These are phyloP conservation scores for Echium plantagineum DNA, from an alignment of 257 asterid species.

Conservation along the genomic window DNA sequence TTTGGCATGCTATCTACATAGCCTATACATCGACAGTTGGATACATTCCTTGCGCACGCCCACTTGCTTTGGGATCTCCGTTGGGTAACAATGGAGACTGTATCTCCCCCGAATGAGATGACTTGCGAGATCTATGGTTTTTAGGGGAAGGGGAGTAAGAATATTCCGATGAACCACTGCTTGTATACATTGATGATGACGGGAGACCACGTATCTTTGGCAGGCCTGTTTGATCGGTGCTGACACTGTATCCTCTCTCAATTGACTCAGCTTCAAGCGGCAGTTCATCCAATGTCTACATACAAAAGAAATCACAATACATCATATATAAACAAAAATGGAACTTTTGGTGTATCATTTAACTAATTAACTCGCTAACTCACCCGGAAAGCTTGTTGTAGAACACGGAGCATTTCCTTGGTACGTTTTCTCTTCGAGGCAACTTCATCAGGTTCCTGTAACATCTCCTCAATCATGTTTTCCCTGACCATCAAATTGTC, in stretches of 20 bases:
- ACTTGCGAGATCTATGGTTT: conserved; percentile 46
- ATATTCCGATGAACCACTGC: conserved; percentile 40
- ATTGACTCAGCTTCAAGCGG: conserved; percentile 86
- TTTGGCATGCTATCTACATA: background rate
- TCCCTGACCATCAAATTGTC: conserved; percentile 41
- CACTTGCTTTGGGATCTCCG: conserved; percentile 50
- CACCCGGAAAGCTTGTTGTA: conserved; percentile 91
- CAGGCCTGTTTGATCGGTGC: conserved; percentile 65
- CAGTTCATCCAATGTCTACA: conserved; percentile 44
- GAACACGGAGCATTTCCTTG: conserved; percentile 70
- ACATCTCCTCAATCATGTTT: conserved; percentile 81
- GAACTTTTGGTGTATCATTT: background rate
- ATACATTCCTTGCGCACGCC: conserved; percentile 33
- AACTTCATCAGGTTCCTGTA: conserved; percentile 95
- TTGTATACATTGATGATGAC: conserved; percentile 49
- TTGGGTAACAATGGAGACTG: conserved; percentile 34
- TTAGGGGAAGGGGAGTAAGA: conserved; percentile 52
- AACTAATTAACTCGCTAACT: conserved; percentile 7
- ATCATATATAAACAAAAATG: background rate
- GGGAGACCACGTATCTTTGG: conserved; percentile 96
- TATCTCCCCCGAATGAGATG: conserved; percentile 85
- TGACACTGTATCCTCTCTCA: conserved; percentile 77
- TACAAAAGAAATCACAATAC: background rate
- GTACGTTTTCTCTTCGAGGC: conserved; percentile 81
- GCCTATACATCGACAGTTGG: conserved; percentile 35